Base-by-base conservation (phyloP, 2,329 filamentous ascomycete species). In the Myrmaecium sp. region DNA sequence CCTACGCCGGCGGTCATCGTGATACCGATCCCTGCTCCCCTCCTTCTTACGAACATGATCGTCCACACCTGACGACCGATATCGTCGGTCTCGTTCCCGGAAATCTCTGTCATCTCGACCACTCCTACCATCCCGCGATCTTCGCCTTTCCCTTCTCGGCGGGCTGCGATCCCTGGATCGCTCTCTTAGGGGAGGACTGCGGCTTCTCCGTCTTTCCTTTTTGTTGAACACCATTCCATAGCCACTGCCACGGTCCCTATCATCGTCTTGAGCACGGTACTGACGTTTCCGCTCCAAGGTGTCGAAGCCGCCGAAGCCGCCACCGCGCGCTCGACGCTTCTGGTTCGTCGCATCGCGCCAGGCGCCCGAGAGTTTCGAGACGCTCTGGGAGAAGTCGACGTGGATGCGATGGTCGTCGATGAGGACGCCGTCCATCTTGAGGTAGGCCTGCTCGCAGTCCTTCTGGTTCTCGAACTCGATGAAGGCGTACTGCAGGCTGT, bases 391-490 rank as follows among this genome's bases (percentile, higher is more conserved):
- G 53, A 98, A 98, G 55, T 98, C 89, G 30, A 98, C 89, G 46
- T 98, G 89, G 36, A 98, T 98, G 21, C 89, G 75, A 37, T 93
- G 80, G 42, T 98, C 89, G 43, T 98, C 89, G 37, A 98, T 95
- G 29, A 98, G 58, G 2, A 95, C 86, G 2, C 77, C 82, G 50
- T 98, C 83, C 89, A 98, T 98, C 57, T 98, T 98, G 59, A 91
- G 89, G 46, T 94, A 98, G 3, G 89, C 89, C 27, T 80, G 72
- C 54, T 98, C 89, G 49, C 89, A 95, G 28, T 86, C 79, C 38
- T 76, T 70, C 54, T 94, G 89, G 29, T 91, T 78, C 31, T 86
- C 80, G 42, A 86, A 98, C 49, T 98, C 89, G 43, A 98, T 91
- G 40, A 98, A 98, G 1, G 89, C 83, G 47, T 98, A 98, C 49